phyloP scores from a whole-genome alignment of 2,329 filamentous ascomycete genomes.

The Aureobasidium leucospermi region DNA sequence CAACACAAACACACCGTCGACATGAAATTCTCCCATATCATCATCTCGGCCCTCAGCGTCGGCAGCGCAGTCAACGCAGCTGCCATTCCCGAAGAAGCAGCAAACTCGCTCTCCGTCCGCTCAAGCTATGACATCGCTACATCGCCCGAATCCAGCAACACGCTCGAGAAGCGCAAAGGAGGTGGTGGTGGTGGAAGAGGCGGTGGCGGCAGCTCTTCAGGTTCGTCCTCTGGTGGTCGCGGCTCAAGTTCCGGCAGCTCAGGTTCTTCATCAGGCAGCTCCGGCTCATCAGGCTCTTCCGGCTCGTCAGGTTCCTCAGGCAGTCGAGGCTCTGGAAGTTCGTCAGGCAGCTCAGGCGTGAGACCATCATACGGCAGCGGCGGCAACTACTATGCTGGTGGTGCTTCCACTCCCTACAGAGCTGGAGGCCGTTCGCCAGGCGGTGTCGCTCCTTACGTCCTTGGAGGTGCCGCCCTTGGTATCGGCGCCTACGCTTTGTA shows the following conservation, averaged over 20 bases:
- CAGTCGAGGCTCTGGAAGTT: constrained; percentile 25
- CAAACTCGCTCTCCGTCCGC: constrained; percentile 1
- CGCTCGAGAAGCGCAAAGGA: constrained; percentile 43
- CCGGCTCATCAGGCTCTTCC: constrained; percentile 15
- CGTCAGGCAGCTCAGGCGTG: constrained; percentile 52
- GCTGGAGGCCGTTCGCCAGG: constrained; percentile 45
- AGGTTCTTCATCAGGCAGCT: background rate
- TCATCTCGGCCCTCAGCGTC: constrained; percentile 1
- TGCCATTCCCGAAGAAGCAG: constrained; percentile 7
- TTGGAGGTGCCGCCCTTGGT: constrained; percentile 41
- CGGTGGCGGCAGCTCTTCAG: constrained; percentile 23
- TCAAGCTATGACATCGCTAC: background rate
- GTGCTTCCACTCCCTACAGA: constrained; percentile 53
- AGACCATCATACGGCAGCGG: constrained; percentile 53
- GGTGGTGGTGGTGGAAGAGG: constrained; percentile 38
- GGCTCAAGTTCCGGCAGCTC: constrained; percentile 12
- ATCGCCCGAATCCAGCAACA: constrained; percentile 21
- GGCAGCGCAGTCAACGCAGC: constrained; percentile 5
- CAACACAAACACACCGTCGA: background rate
- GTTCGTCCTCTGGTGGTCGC: background rate
- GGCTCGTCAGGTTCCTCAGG: constrained; percentile 8
- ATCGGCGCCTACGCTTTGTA: constrained; percentile 61
- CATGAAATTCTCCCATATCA: constrained; percentile 5
- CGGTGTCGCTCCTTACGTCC: constrained; percentile 47
- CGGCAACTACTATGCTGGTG: constrained; percentile 60